Conservation (phyloP, 2,329 filamentous ascomycete species). For the Dactylellina leptospora region DNA sequence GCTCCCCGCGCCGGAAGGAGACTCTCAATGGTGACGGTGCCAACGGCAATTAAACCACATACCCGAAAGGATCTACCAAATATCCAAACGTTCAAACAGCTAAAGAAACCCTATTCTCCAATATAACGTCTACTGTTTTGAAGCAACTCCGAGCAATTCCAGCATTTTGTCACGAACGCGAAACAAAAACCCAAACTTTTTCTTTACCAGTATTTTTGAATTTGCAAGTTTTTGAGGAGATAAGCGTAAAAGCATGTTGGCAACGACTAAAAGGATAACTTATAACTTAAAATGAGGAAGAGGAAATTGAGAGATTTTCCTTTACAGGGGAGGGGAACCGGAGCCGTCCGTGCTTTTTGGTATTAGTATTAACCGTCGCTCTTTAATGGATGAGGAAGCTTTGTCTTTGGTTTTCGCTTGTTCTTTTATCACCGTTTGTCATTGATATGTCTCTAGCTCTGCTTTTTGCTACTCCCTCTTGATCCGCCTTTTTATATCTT, state of each 20-base stretch:
- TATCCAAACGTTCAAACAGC: not conserved
- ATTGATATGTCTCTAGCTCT: not conserved
- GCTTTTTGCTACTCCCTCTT: not conserved
- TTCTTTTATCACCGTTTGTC: not conserved
- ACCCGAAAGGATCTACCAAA: not conserved
- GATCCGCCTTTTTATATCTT: not conserved
- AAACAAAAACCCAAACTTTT: too few species aligned
- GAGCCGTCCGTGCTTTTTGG: constrained; percentile 1
- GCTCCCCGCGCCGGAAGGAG: constrained; percentile 56
- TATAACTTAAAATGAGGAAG: not conserved
- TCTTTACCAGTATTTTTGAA: not conserved
- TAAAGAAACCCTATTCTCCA: not conserved
- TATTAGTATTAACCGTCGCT: constrained; percentile 27
- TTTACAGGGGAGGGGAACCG: constrained; percentile 9
- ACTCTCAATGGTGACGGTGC: constrained; percentile 16
- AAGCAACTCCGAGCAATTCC: not conserved
- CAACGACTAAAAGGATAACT: not conserved
- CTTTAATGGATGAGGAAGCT: constrained; percentile 32
- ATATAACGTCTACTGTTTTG: not conserved
- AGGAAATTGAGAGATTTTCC: not conserved
- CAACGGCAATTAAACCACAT: constrained; percentile 6
- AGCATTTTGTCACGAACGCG: not conserved
- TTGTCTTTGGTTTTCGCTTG: not conserved
- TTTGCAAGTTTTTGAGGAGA: constrained; percentile 1
- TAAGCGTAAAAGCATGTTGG: not conserved